Conservation (phyloP, 106 monocot species). For the Vanilla planifolia region DNA sequence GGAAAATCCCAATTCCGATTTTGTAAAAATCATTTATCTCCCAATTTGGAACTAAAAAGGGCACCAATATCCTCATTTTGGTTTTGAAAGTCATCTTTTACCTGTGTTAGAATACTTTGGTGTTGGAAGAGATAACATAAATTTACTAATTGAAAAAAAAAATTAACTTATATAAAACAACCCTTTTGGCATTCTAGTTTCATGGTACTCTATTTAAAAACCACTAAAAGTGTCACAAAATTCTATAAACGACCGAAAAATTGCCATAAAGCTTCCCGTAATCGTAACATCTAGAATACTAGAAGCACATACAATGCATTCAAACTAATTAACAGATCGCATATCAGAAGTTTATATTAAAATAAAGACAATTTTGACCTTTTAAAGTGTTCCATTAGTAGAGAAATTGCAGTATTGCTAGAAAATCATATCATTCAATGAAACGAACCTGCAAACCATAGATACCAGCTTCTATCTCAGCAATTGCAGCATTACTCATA, state of each 20-base stretch:
- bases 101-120: no score
- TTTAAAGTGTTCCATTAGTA: not conserved
- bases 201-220: no score
- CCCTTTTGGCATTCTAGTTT: no score
- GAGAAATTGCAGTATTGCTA: not conserved
- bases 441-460: constrained; percentile 89
- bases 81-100: no score
- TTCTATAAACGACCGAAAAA: not conserved
- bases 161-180: no score
- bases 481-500: constrained; percentile 56
- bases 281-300: not conserved
- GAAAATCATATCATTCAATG: constrained; percentile 4
- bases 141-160: no score
- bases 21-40: no score
- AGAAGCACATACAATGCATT: not conserved
- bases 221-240: not conserved
- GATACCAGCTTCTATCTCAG: constrained; percentile 82
- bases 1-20: no score
- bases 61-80: no score
- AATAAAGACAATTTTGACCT: not conserved
- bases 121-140: no score
- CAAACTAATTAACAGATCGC: not conserved
- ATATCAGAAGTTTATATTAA: not conserved
- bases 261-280: no score
- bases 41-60: no score